phyloP scores from a whole-genome alignment of 345 rosid genomes.

The Dipteronia sinensis region DNA sequence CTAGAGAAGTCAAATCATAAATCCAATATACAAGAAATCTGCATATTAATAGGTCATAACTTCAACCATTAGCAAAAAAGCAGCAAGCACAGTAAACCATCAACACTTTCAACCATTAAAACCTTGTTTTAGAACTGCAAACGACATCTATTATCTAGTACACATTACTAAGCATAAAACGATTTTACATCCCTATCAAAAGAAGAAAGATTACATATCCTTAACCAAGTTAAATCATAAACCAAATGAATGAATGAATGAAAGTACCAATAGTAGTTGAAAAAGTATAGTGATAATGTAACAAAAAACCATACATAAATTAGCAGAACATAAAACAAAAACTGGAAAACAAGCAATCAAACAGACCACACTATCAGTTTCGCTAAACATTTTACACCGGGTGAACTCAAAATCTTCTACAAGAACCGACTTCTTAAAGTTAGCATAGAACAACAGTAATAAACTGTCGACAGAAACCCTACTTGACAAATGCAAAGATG shows the following conservation, averaged over 20 bases:
- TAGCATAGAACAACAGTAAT: not conserved
- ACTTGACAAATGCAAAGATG: not conserved
- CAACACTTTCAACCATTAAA: too few relatives aligned
- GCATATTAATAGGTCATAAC: not conserved
- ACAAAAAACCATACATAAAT: too few relatives aligned
- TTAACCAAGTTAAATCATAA: not conserved
- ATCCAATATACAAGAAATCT: not conserved
- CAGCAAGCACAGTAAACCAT: not conserved
- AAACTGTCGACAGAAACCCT: not conserved
- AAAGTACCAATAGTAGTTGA: too few relatives aligned
- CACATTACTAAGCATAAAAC: not conserved
- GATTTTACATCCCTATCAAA: not conserved
- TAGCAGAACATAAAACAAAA: too few relatives aligned
- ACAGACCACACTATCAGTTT: not conserved
- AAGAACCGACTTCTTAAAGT: not conserved
- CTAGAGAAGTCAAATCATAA: not conserved
- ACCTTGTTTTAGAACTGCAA: not conserved
- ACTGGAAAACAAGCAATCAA: not conserved
- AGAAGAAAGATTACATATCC: not conserved
- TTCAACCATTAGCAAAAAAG: not conserved
- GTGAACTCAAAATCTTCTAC: not conserved
- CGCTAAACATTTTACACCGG: not conserved
- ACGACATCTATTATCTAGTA: not conserved
- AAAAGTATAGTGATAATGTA: too few relatives aligned
- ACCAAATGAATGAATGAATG: not conserved